Evolutionary conservation across 257 asterid species (phyloP), one percentile per base, ranked within the genome.

Genomic region (Nicotiana sylvestris): DNA sequence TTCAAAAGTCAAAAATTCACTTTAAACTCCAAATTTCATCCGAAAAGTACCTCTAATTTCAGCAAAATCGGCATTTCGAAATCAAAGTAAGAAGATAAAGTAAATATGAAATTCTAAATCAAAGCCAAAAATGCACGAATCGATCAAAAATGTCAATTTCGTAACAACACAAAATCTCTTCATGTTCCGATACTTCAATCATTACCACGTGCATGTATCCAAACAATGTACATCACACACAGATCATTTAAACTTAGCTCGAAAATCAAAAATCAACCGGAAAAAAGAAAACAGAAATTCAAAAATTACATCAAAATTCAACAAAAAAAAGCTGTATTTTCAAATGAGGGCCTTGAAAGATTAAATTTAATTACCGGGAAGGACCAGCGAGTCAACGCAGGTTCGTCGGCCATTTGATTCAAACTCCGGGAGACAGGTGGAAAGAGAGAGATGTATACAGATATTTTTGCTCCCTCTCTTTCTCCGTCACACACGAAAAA

Each of bases 381-480:
- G 29, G 98, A 90, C 99, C 97, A 95, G 86, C 99, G 99, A 77
- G 99, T 93, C 68, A 91, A 92, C 87, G 92, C 37, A 86, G 99
- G 97, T 66, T 94, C 97, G 84, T 89, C 98, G 16, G 95, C 95
- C 99, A 92, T 92, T 81, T 62, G 79, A 74, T 74, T 74, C 33
- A 27, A 46, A 74, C 35, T 43, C 21, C 21, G 15, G 21, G 16
- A 25, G 57, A 69, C 1, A 69, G 56, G 21, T 29, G 43, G 56
- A 68, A 49, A n/a, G 32, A n/a, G n/a, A 43, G 9, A 21, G 1
- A 5, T 58, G 12, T 11, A 21, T 8, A 43, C 51, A 55, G 17
- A 4, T 55, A 17, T 55, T 1, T 39, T 18, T 43, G 58, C 4
- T 46, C 60, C 17, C 78, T 72, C 79, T 25, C 61, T 49, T 49